Evolutionary conservation across 768 basidiomycete species (phyloP).

Genomic region (Auriscalpium vulgare): DNA sequence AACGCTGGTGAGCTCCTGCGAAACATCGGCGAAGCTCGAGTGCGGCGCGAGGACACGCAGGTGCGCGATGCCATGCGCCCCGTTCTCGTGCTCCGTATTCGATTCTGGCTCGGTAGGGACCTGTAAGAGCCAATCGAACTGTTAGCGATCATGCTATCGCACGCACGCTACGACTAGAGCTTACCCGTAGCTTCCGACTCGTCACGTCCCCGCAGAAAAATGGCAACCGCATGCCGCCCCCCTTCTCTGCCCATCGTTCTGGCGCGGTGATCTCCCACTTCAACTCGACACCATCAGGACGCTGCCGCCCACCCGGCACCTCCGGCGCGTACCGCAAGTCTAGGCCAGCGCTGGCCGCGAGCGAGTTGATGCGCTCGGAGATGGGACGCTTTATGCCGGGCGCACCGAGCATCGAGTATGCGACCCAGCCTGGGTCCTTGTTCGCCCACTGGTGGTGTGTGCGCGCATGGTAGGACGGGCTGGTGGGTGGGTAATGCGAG

Average conservation of each 20-base stretch:
- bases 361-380: constrained; percentile 46
- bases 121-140: constrained; percentile 20
- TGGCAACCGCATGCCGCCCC: constrained; percentile 32
- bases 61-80: constrained; percentile 40
- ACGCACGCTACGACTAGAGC: neutral
- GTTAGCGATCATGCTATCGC: neutral
- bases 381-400: constrained; percentile 28
- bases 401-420: constrained; percentile 56
- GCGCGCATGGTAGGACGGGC: constrained; percentile 36
- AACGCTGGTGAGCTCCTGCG: constrained; percentile 39
- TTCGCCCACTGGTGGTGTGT: constrained; percentile 45
- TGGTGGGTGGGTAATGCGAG: constrained; percentile 43
- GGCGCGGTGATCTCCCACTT: constrained; percentile 52
- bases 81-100: constrained; percentile 43
- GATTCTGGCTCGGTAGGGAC: constrained; percentile 41
- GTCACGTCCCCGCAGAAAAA: constrained; percentile 76
- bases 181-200: constrained; percentile 47
- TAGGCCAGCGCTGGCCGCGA: constrained; percentile 27
- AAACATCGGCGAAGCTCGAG: constrained; percentile 22
- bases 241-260: constrained; percentile 14
- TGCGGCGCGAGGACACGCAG: constrained; percentile 34
- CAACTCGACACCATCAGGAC: constrained; percentile 46
- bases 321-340: constrained; percentile 38
- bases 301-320: constrained; percentile 43
- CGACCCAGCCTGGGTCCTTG: constrained; percentile 57